Percentiles rank a stretch among this genome's conserved stretches.
Conservation (phyloP, 345 rosid species). For the Boechera divaricarpa region DNA sequence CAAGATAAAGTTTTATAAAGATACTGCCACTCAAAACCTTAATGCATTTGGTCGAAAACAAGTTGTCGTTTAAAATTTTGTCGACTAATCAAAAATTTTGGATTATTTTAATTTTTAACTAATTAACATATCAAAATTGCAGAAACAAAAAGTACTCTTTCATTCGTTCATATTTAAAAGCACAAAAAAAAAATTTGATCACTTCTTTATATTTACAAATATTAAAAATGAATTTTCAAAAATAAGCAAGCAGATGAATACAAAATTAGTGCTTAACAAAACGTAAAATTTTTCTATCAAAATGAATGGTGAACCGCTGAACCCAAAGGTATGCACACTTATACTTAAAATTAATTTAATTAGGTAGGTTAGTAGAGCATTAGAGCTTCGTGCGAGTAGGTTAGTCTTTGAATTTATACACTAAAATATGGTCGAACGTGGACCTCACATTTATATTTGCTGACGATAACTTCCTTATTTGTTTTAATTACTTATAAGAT, state of each 20-base stretch:
- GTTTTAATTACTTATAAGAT: neutral
- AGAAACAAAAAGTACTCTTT: neutral
- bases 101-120: neutral
- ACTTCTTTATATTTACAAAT: neutral
- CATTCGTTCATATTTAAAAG: neutral
- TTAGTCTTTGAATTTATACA: neutral
- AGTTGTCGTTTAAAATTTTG: neutral
- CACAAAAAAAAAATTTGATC: neutral
- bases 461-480: constrained; percentile 10
- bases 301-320: constrained; percentile 1
- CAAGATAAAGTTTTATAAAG: neutral
- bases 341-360: neutral
- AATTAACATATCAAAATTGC: neutral
- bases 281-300: neutral
- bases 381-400: constrained; percentile 27
- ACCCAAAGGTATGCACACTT: neutral
- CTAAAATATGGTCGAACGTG: constrained; percentile 16
- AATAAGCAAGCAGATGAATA: neutral
- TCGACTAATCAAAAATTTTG: neutral
- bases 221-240: neutral
- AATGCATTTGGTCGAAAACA: neutral
- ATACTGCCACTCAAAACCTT: neutral
- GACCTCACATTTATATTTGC: constrained; percentile 34
- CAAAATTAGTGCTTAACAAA: neutral
- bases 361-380: constrained; percentile 42